Conservation (phyloP, 306 rosid species). For the Dicorynia guianensis region DNA sequence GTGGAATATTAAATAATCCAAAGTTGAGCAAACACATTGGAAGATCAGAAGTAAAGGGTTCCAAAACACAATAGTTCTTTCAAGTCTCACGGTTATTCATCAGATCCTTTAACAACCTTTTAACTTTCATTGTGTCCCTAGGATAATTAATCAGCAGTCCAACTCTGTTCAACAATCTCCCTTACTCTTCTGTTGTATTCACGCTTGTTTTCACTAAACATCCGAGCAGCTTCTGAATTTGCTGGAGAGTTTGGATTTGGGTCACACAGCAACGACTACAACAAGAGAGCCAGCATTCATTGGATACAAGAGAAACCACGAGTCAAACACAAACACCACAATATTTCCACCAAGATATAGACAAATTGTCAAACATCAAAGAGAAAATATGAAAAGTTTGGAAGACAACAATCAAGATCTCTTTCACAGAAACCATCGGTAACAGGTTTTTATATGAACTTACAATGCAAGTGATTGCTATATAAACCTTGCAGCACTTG, state of each 20-base stretch:
- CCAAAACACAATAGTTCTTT: slow-evolving; percentile 48
- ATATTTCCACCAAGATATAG: slow-evolving; percentile 6
- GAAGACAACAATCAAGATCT: background rate
- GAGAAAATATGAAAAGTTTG: background rate
- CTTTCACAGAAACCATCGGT: background rate
- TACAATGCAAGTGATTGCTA: background rate
- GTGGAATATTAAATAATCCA: slow-evolving; percentile 19
- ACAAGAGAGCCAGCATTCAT: slow-evolving; percentile 28
- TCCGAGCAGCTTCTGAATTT: slow-evolving; percentile 83
- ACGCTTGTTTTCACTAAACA: slow-evolving; percentile 80
- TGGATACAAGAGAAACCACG: background rate
- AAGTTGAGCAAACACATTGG: slow-evolving; percentile 54
- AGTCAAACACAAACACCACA: slow-evolving; percentile 14
- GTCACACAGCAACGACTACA: slow-evolving; percentile 81
- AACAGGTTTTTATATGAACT: background rate
- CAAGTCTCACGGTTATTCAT: slow-evolving; percentile 52
- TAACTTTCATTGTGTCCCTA: slow-evolving; percentile 30
- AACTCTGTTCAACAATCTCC: slow-evolving; percentile 79
- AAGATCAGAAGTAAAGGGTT: slow-evolving; percentile 31
- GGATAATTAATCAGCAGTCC: slow-evolving; percentile 79
- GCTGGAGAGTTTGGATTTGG: slow-evolving; percentile 92
- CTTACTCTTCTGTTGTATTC: slow-evolving; percentile 81
- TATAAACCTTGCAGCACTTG: background rate
- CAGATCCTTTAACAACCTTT: slow-evolving; percentile 42
- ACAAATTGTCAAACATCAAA: background rate